These are phyloP conservation scores for Dryas alaskensis DNA, from an alignment of 306 rosid genomes.

Conservation along the genomic window DNA sequence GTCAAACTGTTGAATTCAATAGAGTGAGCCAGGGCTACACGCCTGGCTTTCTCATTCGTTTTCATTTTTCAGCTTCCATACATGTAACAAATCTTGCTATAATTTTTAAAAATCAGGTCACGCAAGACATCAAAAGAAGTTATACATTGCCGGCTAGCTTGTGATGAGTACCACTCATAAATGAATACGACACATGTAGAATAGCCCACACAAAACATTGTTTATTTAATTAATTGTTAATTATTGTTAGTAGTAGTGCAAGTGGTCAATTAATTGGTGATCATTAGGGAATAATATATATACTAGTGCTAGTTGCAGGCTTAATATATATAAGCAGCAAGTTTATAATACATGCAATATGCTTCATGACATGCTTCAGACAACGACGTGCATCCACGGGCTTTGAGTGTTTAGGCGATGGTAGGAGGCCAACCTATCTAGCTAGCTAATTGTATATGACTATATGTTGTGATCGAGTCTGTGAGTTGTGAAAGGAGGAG, in stretches of 20 bases:
- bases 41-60: constrained; percentile 1
- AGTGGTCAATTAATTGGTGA: neutral
- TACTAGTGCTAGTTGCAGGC: neutral
- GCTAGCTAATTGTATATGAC: neutral
- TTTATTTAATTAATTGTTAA: neutral
- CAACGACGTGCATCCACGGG: neutral
- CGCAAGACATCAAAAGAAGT: neutral
- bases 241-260: neutral
- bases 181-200: too few species aligned
- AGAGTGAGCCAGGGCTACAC: neutral
- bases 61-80: neutral
- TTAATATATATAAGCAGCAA: neutral
- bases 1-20: constrained; percentile 8
- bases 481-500: neutral
- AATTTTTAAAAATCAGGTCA: too few species aligned
- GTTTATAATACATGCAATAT: too few species aligned
- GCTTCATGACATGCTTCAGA: neutral
- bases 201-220: neutral
- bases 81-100: neutral
- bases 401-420: neutral
- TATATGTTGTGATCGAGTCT: neutral
- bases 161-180: too few species aligned
- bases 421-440: neutral
- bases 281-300: neutral
- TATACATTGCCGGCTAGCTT: constrained; percentile 8